A percentile compares a stretch with the other conserved stretches of the same genome.
Evolutionary conservation across 345 rosid genomes (phyloP).

Genomic region (Crucihimalaya himalaica): DNA sequence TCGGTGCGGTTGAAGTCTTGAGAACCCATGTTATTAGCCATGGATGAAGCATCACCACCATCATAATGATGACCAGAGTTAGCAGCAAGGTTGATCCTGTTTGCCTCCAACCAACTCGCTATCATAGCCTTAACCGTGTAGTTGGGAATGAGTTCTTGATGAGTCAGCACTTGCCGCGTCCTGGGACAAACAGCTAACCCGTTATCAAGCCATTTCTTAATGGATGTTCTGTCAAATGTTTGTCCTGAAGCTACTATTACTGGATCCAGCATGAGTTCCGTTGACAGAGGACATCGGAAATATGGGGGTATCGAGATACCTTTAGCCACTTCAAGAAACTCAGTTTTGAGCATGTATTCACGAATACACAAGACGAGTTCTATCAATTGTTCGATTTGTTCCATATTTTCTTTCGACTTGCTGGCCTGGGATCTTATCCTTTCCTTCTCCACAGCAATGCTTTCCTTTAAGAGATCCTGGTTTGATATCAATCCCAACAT

Average conservation of each 20-base stretch:
- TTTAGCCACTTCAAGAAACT: constrained; percentile 54
- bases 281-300: constrained; percentile 84
- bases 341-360: constrained; percentile 61
- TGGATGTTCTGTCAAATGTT: constrained; percentile 86
- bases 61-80: constrained; percentile 37
- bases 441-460: constrained; percentile 81
- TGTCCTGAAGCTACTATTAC: constrained; percentile 95
- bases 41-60: constrained; percentile 42
- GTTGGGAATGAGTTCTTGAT: constrained; percentile 84
- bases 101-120: constrained; percentile 77
- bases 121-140: constrained; percentile 93
- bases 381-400: constrained; percentile 51
- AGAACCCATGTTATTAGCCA: constrained; percentile 51
- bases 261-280: constrained; percentile 91
- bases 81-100: constrained; percentile 47
- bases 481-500: constrained; percentile 59
- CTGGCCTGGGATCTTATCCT: constrained; percentile 48
- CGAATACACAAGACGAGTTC: constrained; percentile 66
- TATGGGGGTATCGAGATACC: constrained; percentile 71
- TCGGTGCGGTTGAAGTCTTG: constrained; percentile 52
- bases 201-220: constrained; percentile 84
- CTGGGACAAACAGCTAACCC: constrained; percentile 86
- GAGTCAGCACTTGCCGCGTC: constrained; percentile 65
- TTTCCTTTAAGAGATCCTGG: constrained; percentile 75
- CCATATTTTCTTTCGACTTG: constrained; percentile 44